These are phyloP conservation scores for Isatis lusitanica DNA, from an alignment of 441 rosid genomes.

Conservation along the genomic window DNA sequence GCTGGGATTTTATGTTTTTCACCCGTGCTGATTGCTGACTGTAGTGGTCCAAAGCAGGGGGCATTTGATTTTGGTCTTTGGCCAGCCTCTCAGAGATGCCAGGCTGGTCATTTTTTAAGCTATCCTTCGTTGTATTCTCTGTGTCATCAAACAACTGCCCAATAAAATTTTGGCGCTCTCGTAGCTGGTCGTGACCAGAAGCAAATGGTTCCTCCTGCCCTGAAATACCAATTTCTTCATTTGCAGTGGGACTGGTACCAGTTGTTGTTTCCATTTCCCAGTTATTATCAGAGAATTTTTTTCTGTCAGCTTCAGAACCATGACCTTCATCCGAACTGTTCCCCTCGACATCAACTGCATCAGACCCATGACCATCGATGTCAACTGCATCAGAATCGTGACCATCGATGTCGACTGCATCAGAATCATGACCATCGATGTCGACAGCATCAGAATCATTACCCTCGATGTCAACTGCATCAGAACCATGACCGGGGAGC, in stretches of 20 bases:
- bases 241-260: constrained; percentile 35
- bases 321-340: constrained; percentile 58
- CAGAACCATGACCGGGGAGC: constrained; percentile 52
- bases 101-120: constrained; percentile 52
- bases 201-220: constrained; percentile 41
- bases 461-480: constrained; percentile 52
- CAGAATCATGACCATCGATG: constrained; percentile 28
- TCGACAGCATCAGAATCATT: constrained; percentile 45
- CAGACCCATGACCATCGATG: constrained; percentile 47
- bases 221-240: constrained; percentile 43
- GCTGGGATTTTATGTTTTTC: constrained; percentile 62
- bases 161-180: constrained; percentile 63
- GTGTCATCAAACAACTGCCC: constrained; percentile 86
- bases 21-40: constrained; percentile 48
- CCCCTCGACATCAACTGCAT: constrained; percentile 50
- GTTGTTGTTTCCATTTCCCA: constrained; percentile 36
- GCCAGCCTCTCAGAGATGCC: constrained; percentile 48
- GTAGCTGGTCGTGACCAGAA: constrained; percentile 47
- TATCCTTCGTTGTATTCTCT: constrained; percentile 46
- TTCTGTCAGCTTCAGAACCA: constrained; percentile 44
- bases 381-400: constrained; percentile 53
- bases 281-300: not conserved
- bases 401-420: constrained; percentile 42
- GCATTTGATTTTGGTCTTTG: constrained; percentile 54
- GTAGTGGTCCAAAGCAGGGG: constrained; percentile 44